Evolutionary conservation across 345 rosid species (phyloP).

Genomic region (Citrus reticulata): DNA sequence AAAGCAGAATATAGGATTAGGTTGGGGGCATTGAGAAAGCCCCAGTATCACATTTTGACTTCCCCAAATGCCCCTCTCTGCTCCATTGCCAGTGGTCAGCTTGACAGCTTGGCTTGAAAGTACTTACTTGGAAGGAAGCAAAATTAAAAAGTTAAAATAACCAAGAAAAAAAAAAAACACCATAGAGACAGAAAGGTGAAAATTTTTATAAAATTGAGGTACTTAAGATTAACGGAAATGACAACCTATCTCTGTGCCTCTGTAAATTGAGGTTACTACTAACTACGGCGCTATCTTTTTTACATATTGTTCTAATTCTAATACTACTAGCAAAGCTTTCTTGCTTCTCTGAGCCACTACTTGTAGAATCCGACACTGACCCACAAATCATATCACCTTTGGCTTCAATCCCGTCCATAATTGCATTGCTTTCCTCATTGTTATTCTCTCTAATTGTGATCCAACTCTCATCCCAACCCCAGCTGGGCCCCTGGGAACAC

Average conservation of each 20-base stretch:
- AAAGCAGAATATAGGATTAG: neutral
- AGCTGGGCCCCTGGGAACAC: constrained; percentile 27
- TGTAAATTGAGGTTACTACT: neutral
- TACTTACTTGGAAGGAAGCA: neutral
- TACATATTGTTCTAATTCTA: neutral
- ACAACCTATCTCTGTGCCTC: constrained; percentile 3
- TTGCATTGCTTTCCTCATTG: constrained; percentile 15
- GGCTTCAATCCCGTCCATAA: constrained; percentile 20
- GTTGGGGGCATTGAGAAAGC: neutral
- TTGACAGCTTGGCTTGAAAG: neutral
- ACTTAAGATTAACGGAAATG: neutral
- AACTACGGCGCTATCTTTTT: neutral
- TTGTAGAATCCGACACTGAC: constrained; percentile 8
- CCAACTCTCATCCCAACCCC: constrained; percentile 54
- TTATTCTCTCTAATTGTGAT: constrained; percentile 37
- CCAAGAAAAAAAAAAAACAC: neutral
- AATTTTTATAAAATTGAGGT: neutral
- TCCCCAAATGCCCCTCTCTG: neutral
- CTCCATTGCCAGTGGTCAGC: neutral
- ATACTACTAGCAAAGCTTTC: neutral
- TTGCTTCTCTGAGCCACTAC: constrained; percentile 2
- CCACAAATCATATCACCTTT: constrained; percentile 10
- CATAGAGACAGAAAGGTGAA: neutral
- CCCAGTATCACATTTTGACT: neutral
- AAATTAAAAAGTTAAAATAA: too few relatives aligned